Evolutionary conservation across 257 asterid genomes (phyloP), one percentile per base, ranked within the genome.

Genomic region (Nicotiana undulata): DNA sequence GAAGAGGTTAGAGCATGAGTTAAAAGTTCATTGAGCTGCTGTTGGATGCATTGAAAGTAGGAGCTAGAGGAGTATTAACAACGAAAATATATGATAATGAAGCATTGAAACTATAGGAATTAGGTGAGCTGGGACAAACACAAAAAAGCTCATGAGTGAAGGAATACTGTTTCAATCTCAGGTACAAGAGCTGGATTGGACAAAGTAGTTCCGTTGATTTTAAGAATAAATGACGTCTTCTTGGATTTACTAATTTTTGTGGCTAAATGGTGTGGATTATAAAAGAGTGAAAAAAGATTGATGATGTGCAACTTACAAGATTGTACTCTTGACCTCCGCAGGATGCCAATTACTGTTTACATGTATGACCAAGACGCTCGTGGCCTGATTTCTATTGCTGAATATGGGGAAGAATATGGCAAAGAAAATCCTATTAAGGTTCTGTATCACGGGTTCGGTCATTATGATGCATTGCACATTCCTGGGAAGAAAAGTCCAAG

Each of bases 331-430:
- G 51, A 31, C 22, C 29, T 76, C 24, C 85, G 76, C 88, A 95
- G 99, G 91, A 89, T 91, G 96, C 98, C 99, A 59, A 95, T 95
- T 82, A 93, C 90, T 1, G 99, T 95, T 5, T 93, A 92, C 96
- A 95, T 95, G 90, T 80, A 79, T 37, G 96, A 95, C 75, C 58
- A 85, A 82, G 93, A 91, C 44, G 86, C 92, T 1, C 87, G 91
- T 49, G 97, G 97, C 67, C 87, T 95, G 86, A 92, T 95, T 85
- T 88, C 97, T 11, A 95, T 95, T 51, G 97, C 97, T 0, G 98
- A 94, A 86, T 96, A 94, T 20, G 99, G 98, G 51, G 95, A 94
- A 88, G 98, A 91, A 80, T 92, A 95, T 52, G 94, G 96, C 17
- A 93, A 89, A 81, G 94, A 91, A 28, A 84, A 90, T 75, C 97